Evolutionary conservation across 345 rosid species (phyloP), one percentile per base, ranked within the genome.

Genomic region (Arabidopsis suecica): DNA sequence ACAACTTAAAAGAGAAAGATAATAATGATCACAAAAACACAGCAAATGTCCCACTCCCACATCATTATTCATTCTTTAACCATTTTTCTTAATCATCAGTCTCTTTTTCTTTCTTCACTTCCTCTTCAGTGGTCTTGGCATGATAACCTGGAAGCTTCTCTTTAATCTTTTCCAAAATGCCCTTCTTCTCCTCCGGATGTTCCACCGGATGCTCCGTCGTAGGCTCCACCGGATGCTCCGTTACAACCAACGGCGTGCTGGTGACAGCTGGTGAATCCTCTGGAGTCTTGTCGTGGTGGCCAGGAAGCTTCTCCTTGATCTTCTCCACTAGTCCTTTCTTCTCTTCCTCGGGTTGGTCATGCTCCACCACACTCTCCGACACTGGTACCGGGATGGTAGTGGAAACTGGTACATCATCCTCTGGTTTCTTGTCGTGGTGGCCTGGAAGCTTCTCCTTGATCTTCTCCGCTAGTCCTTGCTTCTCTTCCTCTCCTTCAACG

Each of bases 141-240:
- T 89, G 92, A 61, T 84, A 75, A 8, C 96, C 93, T 22, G 97
- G 97, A 18, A 91, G 75, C 77, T 89, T 91, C 80, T 87, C 97
- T 82, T 91, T 91, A 76, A 91, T 87, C 84, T 91, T 91, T 83
- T 88, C 97, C 5, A 91, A 4, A 7, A 91, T 13, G 1, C 97
- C 96, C 68, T 87, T 91, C 84, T 91, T 91, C 87, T 86, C 96
- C 7, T 20, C 58, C 40, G 70, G 64, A 7, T 48, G 41, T 33
- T 74, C 79, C 9, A 11, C 9, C 36, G 55, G 22, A 8, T 22
- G 56, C 12, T 23, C 50, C 20, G 32, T 28, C 32, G 32, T 28
- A 28, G 32, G 32, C 32, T 28, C 45, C 48, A 51, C 57, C 1
- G 57, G 57, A 34, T 33, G 65, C 34, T 61, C 65, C 6, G 66